A percentile compares a stretch with the other conserved stretches of the same genome.
Evolutionary conservation across 306 rosid genomes (phyloP).

Genomic region (Cyclanthera cordifolia): DNA sequence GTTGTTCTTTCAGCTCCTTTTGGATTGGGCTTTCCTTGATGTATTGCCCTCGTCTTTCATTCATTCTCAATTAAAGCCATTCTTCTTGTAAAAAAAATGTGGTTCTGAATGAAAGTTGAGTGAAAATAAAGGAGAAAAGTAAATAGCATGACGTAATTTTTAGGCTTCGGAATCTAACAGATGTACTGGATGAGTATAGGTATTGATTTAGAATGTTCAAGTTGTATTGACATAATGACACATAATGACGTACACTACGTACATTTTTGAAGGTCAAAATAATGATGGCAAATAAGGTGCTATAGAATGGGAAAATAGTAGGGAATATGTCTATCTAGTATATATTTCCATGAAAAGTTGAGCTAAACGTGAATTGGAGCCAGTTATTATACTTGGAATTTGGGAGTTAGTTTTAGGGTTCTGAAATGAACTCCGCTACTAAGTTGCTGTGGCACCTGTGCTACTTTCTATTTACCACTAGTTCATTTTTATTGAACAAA

Average conservation of each 20-base stretch:
- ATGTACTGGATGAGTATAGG: neutral
- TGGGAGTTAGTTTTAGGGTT: neutral
- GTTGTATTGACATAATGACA: neutral
- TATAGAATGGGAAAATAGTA: neutral
- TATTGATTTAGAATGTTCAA: neutral
- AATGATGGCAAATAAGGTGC: neutral
- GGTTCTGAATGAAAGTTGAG: neutral
- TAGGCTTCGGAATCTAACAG: neutral
- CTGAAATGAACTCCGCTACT: neutral
- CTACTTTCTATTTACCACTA: neutral
- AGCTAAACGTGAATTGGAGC: neutral
- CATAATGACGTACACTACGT: neutral
- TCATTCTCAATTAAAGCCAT: neutral
- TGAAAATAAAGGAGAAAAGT: neutral
- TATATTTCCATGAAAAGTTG: slow-evolving; percentile 1
- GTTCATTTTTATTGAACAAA: neutral
- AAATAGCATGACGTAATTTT: neutral
- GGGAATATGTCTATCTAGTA: neutral
- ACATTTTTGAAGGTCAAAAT: neutral
- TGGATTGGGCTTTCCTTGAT: neutral
- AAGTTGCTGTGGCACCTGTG: slow-evolving; percentile 4
- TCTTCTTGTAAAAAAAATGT: neutral
- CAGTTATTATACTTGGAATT: neutral
- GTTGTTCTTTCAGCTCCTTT: neutral
- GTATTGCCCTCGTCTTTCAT: neutral